A percentile compares a stretch with the other conserved stretches of the same genome.
phyloP scores from a whole-genome alignment of 2,329 filamentous ascomycete genomes.

The Nannizziopsis barbatae region DNA sequence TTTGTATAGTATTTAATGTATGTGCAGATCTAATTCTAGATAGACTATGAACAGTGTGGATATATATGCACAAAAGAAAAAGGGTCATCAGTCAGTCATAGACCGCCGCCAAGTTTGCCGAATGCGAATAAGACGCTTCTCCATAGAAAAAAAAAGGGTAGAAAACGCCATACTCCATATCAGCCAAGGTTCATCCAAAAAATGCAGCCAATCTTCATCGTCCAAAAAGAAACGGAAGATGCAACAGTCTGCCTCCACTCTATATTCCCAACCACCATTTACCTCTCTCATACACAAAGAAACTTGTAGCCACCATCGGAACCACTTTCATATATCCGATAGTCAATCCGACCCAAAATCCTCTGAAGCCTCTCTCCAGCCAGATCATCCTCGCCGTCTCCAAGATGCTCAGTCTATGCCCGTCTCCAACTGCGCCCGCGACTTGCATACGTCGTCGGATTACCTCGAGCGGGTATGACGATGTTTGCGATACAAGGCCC shows the following conservation, averaged over 20 bases:
- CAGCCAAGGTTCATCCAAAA: not conserved
- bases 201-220: not conserved
- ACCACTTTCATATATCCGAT: slow-evolving; percentile 94
- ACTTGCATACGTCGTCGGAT: slow-evolving; percentile 92
- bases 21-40: not conserved
- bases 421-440: slow-evolving; percentile 84
- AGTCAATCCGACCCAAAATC: slow-evolving; percentile 84
- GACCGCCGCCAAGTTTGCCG: not conserved
- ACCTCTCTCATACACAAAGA: slow-evolving; percentile 56
- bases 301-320: slow-evolving; percentile 69
- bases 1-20: not conserved
- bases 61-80: not conserved
- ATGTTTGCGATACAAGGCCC: slow-evolving; percentile 79
- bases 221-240: not conserved
- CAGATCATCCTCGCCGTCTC: slow-evolving; percentile 71
- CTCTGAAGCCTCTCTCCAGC: slow-evolving; percentile 60
- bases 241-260: not conserved
- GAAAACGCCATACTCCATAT: not conserved
- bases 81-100: not conserved
- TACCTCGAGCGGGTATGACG: slow-evolving; percentile 88
- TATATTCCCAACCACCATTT: slow-evolving; percentile 57
- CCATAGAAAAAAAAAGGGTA: not conserved
- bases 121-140: not conserved
- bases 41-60: not conserved
- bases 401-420: slow-evolving; percentile 60